Evolutionary conservation across 2,329 filamentous ascomycete genomes (phyloP), one percentile per base, ranked within the genome.

Genomic region (Tolypocladium amazonense): DNA sequence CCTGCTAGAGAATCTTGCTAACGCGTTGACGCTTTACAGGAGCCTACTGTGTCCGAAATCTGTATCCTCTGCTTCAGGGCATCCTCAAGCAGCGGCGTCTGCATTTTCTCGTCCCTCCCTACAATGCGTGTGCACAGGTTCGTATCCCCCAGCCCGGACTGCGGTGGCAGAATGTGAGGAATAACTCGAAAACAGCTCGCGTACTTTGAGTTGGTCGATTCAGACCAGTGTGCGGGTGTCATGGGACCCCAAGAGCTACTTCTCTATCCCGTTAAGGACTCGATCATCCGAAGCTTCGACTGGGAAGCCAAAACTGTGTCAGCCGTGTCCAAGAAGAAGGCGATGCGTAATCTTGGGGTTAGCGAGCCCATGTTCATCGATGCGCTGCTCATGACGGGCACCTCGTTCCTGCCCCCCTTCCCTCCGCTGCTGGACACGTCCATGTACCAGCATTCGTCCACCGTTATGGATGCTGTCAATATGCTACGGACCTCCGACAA

Each of bases 41-140:
- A 64, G 88, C 89, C 47, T 88, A 87, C 66, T 81, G 80, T 58
- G 81, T 88, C 47, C 84, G 89, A 69, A 84, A 87, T 60, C 82
- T 97, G 57, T 91, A 88, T 68, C 86, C 87, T 58, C 82, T 90
- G 58, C 81, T 97, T 45, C 90, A 95, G 73, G 79, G 81, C 37
- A 86, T 93, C 59, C 79, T 97, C 57, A 80, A 82, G 66, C 78
- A 86, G 64, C 83, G 87, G 63, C 80, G 81, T 2, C 77, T 96
- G 60, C 83, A 90, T 62, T 96, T 92, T 69, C 79, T 90, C 56
- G 88, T 95, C 53, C 88, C 93, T 15, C 93, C 93, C 1, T 96
- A 91, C 77, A 92, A 88, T 72, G 91, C 92, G 43, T 88, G 88
- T 67, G 90, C 90, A 61, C 91, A 96, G 84, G 90, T 93, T 75